phyloP scores from a whole-genome alignment of 148 eudicot species.

The Diospyros kaki region DNA sequence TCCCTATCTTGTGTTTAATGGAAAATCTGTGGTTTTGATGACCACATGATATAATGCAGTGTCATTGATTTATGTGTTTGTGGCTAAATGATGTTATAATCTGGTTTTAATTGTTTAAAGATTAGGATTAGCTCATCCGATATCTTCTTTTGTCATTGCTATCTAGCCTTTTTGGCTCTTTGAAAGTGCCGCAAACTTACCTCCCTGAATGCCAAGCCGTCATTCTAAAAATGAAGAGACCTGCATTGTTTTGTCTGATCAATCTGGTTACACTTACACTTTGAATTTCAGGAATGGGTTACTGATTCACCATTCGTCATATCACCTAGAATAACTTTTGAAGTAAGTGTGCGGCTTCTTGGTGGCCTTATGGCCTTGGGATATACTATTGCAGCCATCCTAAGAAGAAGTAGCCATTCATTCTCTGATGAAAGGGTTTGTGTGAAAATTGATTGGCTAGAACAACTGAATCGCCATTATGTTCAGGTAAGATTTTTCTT shows the following conservation, averaged over 20 bases:
- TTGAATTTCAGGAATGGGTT: constrained; percentile 78
- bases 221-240: neutral
- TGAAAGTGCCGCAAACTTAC: neutral
- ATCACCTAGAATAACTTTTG: constrained; percentile 96
- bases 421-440: constrained; percentile 74
- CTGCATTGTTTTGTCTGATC: constrained; percentile 11
- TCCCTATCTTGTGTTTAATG: too few species aligned
- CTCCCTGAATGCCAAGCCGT: too few species aligned
- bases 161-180: neutral
- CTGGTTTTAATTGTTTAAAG: neutral
- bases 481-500: constrained; percentile 55
- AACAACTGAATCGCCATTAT: constrained; percentile 78
- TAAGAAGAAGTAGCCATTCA: constrained; percentile 86
- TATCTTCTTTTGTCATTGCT: neutral
- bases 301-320: constrained; percentile 90
- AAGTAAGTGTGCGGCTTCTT: constrained; percentile 94
- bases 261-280: constrained; percentile 15
- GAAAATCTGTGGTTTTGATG: too few species aligned
- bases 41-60: neutral
- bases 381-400: constrained; percentile 87
- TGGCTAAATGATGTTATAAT: neutral
- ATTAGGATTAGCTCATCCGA: neutral
- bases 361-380: constrained; percentile 99
- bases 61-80: neutral
- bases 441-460: constrained; percentile 88